Base-by-base conservation (phyloP, 2,329 filamentous ascomycete genomes). In the Neospermospora avenae region DNA sequence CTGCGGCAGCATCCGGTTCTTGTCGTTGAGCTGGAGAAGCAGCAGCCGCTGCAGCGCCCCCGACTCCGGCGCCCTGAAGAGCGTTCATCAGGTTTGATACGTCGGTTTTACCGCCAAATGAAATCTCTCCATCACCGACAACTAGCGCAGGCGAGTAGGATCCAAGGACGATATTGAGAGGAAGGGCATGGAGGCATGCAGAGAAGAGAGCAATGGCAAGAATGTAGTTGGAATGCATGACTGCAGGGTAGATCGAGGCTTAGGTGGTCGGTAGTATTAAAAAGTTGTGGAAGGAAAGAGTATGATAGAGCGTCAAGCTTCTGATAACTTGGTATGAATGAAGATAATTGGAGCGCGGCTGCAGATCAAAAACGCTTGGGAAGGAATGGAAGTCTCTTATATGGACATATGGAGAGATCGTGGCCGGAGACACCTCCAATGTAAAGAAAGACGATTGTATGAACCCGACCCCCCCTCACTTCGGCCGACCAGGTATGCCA, bases 71-170 rank as follows among this genome's bases (percentile, higher is more conserved):
- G 16, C 76, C 76, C 39, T 77, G 72, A 44, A 80, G 73, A 11
- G 77, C 76, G 41, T 76, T 72, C 73, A 80, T 77, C 63, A 80
- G 64, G 58, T 74, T 71, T 37, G 73, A 74, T 16, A 75, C 77
- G 61, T 71, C 72, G 70, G 74, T 72, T 53, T 73, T 75, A 3
- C 73, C 75, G 61, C 75, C 76, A 56, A 81, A 77, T 53, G 77
- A 78, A 59, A 81, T 80, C 70, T 78, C 78, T 72, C 78, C 78
- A 74, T 81, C 78, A 78, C 78, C 78, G 73, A 81, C 78, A 73
- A 81, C 78, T 73, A 80, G 67, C 65, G 78, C 78, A 53, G 78
- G 78, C 45, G 78, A 81, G 68, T 80, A 81, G 34, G 78, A 78
- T 56, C 78, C 78, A 55, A 81, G 74, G 72, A 80, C 80, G 76